These are phyloP conservation scores for Wallacemonas collosoma DNA, from an alignment of 208 protist species.

Conservation along the genomic window DNA sequence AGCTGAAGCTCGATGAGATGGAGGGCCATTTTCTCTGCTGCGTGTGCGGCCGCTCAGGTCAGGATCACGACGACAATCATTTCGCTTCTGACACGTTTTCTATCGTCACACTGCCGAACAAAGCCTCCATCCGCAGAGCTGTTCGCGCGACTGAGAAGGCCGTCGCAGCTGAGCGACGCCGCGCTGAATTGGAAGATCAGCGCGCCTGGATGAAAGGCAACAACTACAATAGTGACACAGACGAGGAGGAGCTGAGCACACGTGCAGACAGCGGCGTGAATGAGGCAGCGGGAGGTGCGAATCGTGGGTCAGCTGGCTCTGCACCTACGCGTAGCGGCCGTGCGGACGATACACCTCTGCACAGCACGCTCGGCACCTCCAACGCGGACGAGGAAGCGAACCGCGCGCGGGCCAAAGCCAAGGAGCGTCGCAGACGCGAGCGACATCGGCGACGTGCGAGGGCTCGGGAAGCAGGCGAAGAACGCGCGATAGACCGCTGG, in stretches of 20 bases:
- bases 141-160: slow-evolving; percentile 13
- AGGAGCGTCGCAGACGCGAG: slow-evolving; percentile 3
- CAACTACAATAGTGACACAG: background rate
- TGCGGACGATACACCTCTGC: background rate
- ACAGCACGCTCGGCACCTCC: background rate
- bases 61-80: slow-evolving; percentile 62
- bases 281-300: background rate
- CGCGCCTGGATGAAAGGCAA: background rate
- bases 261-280: background rate
- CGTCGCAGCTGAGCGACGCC: slow-evolving; percentile 5
- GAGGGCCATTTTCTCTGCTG: slow-evolving; percentile 86
- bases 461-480: slow-evolving; percentile 1
- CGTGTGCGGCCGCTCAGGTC: slow-evolving; percentile 71
- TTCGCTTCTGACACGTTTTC: slow-evolving; percentile 63
- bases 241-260: background rate
- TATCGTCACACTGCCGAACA: slow-evolving; percentile 53
- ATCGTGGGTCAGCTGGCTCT: background rate
- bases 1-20: slow-evolving; percentile 74
- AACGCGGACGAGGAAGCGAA: slow-evolving; percentile 2
- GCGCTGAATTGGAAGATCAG: background rate
- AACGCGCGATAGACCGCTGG: slow-evolving; percentile 2
- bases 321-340: slow-evolving; percentile 4
- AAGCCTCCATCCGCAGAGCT: background rate
- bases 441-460: background rate
- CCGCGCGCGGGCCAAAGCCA: background rate